These are phyloP conservation scores for Fusarium kyushuense DNA, from an alignment of 2,329 filamentous ascomycete genomes.

Conservation along the genomic window DNA sequence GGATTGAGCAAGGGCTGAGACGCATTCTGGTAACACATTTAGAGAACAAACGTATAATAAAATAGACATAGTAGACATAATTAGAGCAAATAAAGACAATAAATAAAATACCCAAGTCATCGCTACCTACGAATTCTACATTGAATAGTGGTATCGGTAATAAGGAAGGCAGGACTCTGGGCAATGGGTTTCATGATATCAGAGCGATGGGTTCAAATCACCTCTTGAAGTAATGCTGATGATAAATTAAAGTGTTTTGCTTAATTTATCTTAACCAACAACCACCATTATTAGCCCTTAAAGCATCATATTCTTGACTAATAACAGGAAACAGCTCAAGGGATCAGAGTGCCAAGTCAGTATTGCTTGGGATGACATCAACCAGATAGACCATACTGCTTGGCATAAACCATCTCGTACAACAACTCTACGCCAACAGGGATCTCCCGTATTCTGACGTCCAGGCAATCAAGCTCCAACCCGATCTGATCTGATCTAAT, in stretches of 20 bases:
- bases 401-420: background rate
- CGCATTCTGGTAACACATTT: background rate
- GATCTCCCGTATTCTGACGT: background rate
- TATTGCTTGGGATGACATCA: background rate
- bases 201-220: background rate
- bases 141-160: slow-evolving; percentile 2
- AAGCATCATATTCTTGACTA: background rate
- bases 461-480: background rate
- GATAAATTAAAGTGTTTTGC: background rate
- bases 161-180: background rate
- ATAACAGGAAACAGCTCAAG: background rate
- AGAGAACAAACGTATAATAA: background rate
- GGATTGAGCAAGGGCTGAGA: background rate
- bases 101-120: no score
- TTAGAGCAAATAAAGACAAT: background rate
- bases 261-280: background rate
- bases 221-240: background rate
- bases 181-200: slow-evolving; percentile 5
- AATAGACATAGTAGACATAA: background rate
- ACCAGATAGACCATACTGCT: background rate
- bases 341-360: background rate
- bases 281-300: no score
- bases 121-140: background rate
- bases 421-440: background rate
- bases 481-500: background rate